These are phyloP conservation scores for Kluyveromyces sp. DNA, from an alignment of 1,139 yeast genomes.

Conservation along the genomic window DNA sequence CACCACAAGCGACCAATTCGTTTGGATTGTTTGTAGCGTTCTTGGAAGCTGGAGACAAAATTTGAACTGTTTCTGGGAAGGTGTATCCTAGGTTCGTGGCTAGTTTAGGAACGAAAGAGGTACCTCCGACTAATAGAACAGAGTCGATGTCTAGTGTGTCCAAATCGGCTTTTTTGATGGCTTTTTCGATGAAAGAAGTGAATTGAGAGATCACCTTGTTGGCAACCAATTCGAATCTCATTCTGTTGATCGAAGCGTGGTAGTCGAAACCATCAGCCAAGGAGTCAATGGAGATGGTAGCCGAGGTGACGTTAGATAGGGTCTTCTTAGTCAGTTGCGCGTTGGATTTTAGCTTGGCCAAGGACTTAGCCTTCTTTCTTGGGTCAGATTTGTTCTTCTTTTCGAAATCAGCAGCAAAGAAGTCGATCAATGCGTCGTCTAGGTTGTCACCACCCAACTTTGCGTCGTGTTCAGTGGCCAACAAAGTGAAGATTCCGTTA, in stretches of 20 bases:
- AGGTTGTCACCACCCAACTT: slow-evolving; percentile 83
- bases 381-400: slow-evolving; percentile 82
- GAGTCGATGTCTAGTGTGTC: slow-evolving; percentile 86
- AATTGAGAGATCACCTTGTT: slow-evolving; percentile 72
- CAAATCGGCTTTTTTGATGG: slow-evolving; percentile 73
- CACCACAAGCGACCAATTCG: slow-evolving; percentile 90
- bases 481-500: slow-evolving; percentile 75
- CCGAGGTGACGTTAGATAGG: slow-evolving; percentile 78
- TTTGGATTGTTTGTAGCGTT: slow-evolving; percentile 75
- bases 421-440: slow-evolving; percentile 74
- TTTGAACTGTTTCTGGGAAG: slow-evolving; percentile 74
- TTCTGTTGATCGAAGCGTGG: slow-evolving; percentile 87
- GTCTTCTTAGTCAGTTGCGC: slow-evolving; percentile 86
- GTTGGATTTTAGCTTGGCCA: slow-evolving; percentile 84
- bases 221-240: slow-evolving; percentile 85
- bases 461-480: slow-evolving; percentile 79
- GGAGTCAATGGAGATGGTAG: slow-evolving; percentile 92
- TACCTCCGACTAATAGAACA: slow-evolving; percentile 89
- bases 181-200: slow-evolving; percentile 67
- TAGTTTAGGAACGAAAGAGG: slow-evolving; percentile 86
- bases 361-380: slow-evolving; percentile 69
- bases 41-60: slow-evolving; percentile 72
- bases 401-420: slow-evolving; percentile 88
- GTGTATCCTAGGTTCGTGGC: slow-evolving; percentile 64
- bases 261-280: slow-evolving; percentile 91